These are phyloP conservation scores for Bryoerythrophyllum caledonicum DNA, from an alignment of 225 moss, liverwort and hornwort genomes.

Conservation along the genomic window DNA sequence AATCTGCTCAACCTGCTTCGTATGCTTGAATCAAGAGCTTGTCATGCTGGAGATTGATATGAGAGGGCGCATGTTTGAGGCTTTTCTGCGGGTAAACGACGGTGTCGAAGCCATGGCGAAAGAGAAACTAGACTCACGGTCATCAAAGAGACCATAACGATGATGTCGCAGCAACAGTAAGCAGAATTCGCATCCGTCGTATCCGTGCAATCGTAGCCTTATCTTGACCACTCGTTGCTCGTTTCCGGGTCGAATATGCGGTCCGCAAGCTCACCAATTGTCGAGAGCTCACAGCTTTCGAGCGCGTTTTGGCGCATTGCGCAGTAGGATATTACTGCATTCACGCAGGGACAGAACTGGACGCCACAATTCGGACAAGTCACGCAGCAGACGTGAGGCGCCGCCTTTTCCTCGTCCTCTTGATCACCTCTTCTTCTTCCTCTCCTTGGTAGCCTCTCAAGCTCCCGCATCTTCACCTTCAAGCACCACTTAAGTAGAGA, in stretches of 20 bases:
- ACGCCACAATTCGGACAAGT: conserved; percentile 26
- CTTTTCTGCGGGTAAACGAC: neutral
- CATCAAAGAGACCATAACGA: neutral
- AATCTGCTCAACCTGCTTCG: neutral
- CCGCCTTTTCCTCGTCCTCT: too few relatives aligned
- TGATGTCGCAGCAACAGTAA: neutral
- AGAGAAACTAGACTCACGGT: neutral
- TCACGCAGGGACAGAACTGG: conserved; percentile 7
- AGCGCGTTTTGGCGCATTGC: neutral
- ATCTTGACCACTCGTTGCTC: conserved; percentile 24
- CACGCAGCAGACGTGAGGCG: neutral
- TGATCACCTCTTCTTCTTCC: neutral
- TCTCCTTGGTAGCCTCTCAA: conserved; percentile 9
- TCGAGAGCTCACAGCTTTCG: neutral
- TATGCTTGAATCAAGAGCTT: neutral
- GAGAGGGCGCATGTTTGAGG: too few relatives aligned
- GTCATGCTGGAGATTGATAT: too few relatives aligned
- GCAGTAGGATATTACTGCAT: neutral
- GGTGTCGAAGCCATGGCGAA: neutral
- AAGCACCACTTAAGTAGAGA: neutral
- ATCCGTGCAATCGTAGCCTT: conserved; percentile 24
- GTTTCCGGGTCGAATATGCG: neutral
- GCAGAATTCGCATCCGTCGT: conserved; percentile 16
- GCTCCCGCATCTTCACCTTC: neutral
- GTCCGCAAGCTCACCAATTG: neutral